A percentile compares a stretch with the other conserved stretches of the same genome.
Evolutionary conservation across 2,329 filamentous ascomycete genomes (phyloP).

Genomic region (Talaromyces sp.): DNA sequence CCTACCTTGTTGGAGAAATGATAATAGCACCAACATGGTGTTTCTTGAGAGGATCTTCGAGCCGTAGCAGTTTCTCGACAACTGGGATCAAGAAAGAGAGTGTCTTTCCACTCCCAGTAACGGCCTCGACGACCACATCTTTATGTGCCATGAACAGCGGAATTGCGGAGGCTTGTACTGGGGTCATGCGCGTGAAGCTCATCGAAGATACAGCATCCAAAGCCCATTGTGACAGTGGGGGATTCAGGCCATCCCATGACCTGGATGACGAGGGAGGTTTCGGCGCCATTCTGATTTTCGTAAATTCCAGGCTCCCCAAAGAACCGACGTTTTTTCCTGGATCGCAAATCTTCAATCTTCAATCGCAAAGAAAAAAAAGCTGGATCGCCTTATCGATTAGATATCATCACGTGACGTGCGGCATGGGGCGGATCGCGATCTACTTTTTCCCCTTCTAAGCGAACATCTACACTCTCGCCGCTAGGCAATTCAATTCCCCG

Average conservation of each 20-base stretch:
- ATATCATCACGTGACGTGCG: slow-evolving; percentile 32
- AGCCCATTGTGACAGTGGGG: slow-evolving; percentile 78
- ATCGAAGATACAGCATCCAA: slow-evolving; percentile 80
- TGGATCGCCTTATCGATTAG: slow-evolving; percentile 36
- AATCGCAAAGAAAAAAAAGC: slow-evolving; percentile 23
- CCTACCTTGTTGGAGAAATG: slow-evolving; percentile 75
- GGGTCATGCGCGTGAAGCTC: slow-evolving; percentile 86
- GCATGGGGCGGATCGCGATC: slow-evolving; percentile 12
- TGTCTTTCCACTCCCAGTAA: slow-evolving; percentile 90
- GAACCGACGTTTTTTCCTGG: neutral
- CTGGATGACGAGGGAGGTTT: slow-evolving; percentile 55
- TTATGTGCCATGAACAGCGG: slow-evolving; percentile 88
- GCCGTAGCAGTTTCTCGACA: slow-evolving; percentile 76
- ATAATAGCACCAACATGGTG: slow-evolving; percentile 90
- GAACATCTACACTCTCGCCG: slow-evolving; percentile 2
- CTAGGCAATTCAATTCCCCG: slow-evolving; percentile 1
- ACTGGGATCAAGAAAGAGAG: slow-evolving; percentile 82
- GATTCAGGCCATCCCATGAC: slow-evolving; percentile 70
- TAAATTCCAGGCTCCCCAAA: neutral
- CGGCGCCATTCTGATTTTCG: slow-evolving; percentile 30
- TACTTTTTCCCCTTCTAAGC: slow-evolving; percentile 11
- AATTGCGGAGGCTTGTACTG: slow-evolving; percentile 90
- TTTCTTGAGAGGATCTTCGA: slow-evolving; percentile 81
- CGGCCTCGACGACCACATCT: slow-evolving; percentile 89
- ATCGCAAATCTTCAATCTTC: slow-evolving; percentile 6